Conservation (phyloP, 768 basidiomycete species). For the Asterophora parasitica region DNA sequence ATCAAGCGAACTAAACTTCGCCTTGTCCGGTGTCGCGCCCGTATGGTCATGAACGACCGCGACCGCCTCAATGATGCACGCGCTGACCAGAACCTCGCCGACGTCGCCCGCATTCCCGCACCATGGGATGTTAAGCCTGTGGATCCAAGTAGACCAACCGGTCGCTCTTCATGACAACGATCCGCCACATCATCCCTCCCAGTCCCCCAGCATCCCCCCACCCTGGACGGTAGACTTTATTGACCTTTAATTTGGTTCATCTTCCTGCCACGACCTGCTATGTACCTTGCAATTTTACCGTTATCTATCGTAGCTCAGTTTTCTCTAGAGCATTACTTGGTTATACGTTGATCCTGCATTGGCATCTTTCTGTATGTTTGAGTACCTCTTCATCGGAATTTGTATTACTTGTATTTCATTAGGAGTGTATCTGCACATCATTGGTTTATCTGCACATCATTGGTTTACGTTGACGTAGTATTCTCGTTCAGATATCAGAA, state of each 20-base stretch:
- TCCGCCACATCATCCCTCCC: background rate
- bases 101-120: slow-evolving; percentile 64
- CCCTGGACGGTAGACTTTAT: background rate
- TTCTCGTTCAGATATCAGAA: slow-evolving; percentile 36
- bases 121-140: slow-evolving; percentile 60
- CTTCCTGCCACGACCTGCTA: background rate
- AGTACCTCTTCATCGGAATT: slow-evolving; percentile 3
- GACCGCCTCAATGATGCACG: slow-evolving; percentile 74
- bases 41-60: slow-evolving; percentile 71
- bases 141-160: slow-evolving; percentile 9
- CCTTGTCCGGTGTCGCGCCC: slow-evolving; percentile 68
- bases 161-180: slow-evolving; percentile 10
- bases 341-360: slow-evolving; percentile 13
- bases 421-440: slow-evolving; percentile 3
- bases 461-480: background rate
- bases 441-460: slow-evolving; percentile 3
- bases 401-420: slow-evolving; percentile 10
- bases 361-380: background rate
- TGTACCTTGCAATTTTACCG: slow-evolving; percentile 1
- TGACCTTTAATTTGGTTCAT: background rate
- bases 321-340: slow-evolving; percentile 1
- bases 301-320: background rate
- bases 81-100: slow-evolving; percentile 75
- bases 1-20: slow-evolving; percentile 82
- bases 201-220: background rate